Base-by-base conservation (phyloP, 2,329 filamentous ascomycete species). In the Lasiodiplodia sp. region DNA sequence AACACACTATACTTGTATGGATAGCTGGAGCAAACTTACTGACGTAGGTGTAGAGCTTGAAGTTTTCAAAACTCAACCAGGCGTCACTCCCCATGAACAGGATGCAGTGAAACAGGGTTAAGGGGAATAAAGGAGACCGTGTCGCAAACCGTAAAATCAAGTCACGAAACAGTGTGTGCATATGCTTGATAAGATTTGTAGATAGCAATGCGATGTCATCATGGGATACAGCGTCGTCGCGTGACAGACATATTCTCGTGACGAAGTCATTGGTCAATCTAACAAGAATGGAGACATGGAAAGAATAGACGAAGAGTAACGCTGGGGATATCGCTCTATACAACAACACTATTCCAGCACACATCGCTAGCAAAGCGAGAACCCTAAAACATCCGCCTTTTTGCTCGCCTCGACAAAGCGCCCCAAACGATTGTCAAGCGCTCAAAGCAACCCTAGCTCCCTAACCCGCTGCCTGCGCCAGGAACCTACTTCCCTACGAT, bases 241-340 rank as follows among this genome's bases (percentile, higher is more conserved):
- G 21, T 47, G 44, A 47, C n/a, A 47, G 44, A n/a, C 44, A 47
- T 47, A 11, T 21, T 47, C 44, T 63, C 58, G 23, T 64, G 21
- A 31, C 58, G 49, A 25, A 40, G 18, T 52, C 60, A 52, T 64
- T 52, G 44, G 31, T 40, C 60, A 64, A 44, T 44, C 63, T 56
- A 66, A 56, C 63, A 23, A n/a, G 10, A 65, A 53, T 14, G 16
- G 18, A 40, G 10, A 38, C 51, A 56, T 16, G 6, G 49, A 55
- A 55, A n/a, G 49, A 65, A 51, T 12, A 49, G 11, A 25, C n/a
- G 28, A 25, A 8, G 25, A 66, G 44, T 37, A 66, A 56, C 63
- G 31, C 63, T 55, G 63, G 63, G 63, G 63, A 66, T 66, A 66
- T 66, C 63, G 63, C 52, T 66, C 63, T 66, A 66, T 66, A 66